These are phyloP conservation scores for Leccinum pachyderme DNA, from an alignment of 1,284 basidiomycete genomes.

Conservation along the genomic window DNA sequence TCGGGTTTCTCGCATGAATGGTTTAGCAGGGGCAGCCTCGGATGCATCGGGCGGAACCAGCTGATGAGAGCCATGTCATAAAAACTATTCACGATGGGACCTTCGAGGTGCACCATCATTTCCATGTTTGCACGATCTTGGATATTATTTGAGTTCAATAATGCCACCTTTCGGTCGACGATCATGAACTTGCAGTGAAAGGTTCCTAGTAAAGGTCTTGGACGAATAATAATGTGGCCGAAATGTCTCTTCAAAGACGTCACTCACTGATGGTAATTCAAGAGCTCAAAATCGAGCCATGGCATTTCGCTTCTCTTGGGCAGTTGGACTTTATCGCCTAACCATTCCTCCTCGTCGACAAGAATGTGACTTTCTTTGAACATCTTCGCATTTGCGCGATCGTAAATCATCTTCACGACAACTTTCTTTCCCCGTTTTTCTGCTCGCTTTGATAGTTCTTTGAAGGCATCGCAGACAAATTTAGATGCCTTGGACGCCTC, in stretches of 20 bases:
- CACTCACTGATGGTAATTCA: conserved; percentile 45
- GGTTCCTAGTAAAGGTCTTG: conserved; percentile 62
- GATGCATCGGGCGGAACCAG: conserved; percentile 59
- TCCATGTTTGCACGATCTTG: conserved; percentile 70
- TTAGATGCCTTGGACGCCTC: conserved; percentile 51
- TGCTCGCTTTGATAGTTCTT: conserved; percentile 51
- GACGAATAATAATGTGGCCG: conserved; percentile 32
- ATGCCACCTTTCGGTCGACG: conserved; percentile 69
- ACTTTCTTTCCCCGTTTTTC: conserved; percentile 47
- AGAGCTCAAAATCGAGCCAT: conserved; percentile 60
- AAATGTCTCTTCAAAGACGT: background rate
- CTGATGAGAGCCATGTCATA: conserved; percentile 74
- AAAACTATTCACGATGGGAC: conserved; percentile 67
- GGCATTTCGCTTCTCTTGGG: conserved; percentile 58
- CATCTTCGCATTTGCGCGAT: conserved; percentile 62
- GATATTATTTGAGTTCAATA: conserved; percentile 77
- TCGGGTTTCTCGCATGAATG: conserved; percentile 25
- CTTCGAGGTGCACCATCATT: conserved; percentile 68
- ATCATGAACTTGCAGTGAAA: conserved; percentile 81
- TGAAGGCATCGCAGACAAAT: conserved; percentile 52
- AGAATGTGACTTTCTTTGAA: conserved; percentile 54
- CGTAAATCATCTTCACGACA: conserved; percentile 66
- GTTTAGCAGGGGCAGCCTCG: conserved; percentile 51
- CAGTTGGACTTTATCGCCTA: conserved; percentile 48
- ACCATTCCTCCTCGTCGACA: conserved; percentile 50